phyloP scores from a whole-genome alignment of 2,329 filamentous ascomycete species.

The Amesomyces nigricolor region DNA sequence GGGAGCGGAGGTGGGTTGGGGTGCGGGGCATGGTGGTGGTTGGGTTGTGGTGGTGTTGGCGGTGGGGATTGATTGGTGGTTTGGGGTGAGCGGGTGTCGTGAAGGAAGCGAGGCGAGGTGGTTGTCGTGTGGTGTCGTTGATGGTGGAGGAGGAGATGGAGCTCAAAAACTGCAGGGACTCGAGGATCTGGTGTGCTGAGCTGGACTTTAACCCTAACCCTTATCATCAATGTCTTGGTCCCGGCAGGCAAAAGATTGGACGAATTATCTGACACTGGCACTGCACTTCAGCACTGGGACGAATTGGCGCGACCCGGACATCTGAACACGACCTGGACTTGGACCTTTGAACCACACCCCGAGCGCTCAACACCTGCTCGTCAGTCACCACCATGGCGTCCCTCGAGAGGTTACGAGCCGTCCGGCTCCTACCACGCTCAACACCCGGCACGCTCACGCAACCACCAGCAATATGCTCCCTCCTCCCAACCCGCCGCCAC shows the following conservation, averaged over 20 bases:
- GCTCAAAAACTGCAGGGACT: not conserved
- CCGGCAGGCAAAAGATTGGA: slow-evolving; percentile 13
- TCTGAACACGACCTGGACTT: not conserved
- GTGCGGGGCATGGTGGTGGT: slow-evolving; percentile 30
- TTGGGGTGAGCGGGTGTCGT: not conserved
- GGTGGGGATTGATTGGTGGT: not conserved
- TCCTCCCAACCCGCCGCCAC: not conserved
- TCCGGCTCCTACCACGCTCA: not conserved
- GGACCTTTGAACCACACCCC: not conserved
- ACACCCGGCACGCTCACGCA: not conserved
- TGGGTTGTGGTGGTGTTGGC: not conserved
- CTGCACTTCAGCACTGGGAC: not conserved
- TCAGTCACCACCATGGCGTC: slow-evolving; percentile 4
- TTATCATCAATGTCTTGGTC: not conserved
- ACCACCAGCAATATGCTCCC: not conserved
- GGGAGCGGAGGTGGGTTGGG: slow-evolving; percentile 55
- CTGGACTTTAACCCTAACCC: slow-evolving; percentile 20
- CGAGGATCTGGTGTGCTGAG: not conserved
- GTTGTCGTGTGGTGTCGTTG: not conserved
- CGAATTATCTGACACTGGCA: not conserved
- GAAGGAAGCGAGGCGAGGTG: not conserved
- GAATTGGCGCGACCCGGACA: too few species aligned
- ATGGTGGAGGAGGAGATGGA: not conserved
- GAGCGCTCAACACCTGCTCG: not conserved
- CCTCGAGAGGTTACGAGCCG: not conserved